phyloP scores from a whole-genome alignment of 2,329 filamentous ascomycete genomes.

The Pyrenophora graminea region DNA sequence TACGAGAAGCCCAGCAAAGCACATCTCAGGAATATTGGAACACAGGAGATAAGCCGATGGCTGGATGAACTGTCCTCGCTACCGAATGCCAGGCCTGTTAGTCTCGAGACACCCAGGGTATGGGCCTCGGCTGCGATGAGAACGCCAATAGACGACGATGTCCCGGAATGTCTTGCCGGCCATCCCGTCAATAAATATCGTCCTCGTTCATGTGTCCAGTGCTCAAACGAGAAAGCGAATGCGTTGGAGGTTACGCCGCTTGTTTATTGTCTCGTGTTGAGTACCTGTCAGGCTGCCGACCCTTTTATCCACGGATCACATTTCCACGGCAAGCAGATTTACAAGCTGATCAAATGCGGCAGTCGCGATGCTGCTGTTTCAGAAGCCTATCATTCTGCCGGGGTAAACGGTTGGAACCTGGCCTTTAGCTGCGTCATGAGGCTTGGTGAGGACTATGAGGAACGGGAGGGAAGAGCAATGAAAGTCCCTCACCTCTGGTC shows the following conservation, averaged over 20 bases:
- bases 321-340: conserved; percentile 30
- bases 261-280: conserved; percentile 35
- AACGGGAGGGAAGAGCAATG: conserved; percentile 20
- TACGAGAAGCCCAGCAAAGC: conserved; percentile 33
- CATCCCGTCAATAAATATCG: conserved; percentile 22
- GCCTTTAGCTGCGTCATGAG: conserved; percentile 40
- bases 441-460: conserved; percentile 28
- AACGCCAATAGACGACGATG: conserved; percentile 35
- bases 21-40: conserved; percentile 16
- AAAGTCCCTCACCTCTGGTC: conserved; percentile 33
- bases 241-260: conserved; percentile 28
- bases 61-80: conserved; percentile 15
- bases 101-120: conserved; percentile 30
- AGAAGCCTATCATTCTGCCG: conserved; percentile 36
- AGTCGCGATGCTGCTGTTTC: conserved; percentile 37
- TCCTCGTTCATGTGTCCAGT: conserved; percentile 25
- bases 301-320: conserved; percentile 13
- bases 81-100: conserved; percentile 21
- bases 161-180: conserved; percentile 27
- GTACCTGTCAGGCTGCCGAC: conserved; percentile 27
- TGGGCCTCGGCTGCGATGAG: conserved; percentile 39
- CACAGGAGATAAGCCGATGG: conserved; percentile 4
- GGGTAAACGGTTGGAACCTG: conserved; percentile 38
- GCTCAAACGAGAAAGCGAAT: conserved; percentile 35
- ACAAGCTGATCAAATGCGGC: conserved; percentile 39